Percentiles rank a stretch among this genome's conserved stretches.
These are phyloP conservation scores for Pythium apleroticum DNA, from an alignment of 352 stramenopile species.

Conservation along the genomic window DNA sequence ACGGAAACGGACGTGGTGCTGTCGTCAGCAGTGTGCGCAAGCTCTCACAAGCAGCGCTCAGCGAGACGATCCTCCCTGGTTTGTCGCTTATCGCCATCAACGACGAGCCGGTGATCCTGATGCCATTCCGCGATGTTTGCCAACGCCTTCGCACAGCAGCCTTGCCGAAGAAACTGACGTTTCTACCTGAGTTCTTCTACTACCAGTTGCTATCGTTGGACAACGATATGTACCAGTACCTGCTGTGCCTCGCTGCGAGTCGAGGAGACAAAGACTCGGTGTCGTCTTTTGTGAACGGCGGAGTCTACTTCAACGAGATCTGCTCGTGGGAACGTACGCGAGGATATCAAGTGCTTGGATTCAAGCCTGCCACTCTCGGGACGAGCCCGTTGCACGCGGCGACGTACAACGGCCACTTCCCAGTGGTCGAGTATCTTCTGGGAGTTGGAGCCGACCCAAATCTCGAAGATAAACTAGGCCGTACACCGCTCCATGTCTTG, in stretches of 20 bases:
- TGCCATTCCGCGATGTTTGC: slow-evolving; percentile 80
- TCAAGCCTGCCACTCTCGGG: slow-evolving; percentile 55
- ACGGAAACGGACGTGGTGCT: slow-evolving; percentile 72
- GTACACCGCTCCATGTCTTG: slow-evolving; percentile 68
- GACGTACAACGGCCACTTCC: slow-evolving; percentile 48
- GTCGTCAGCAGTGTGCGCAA: slow-evolving; percentile 79
- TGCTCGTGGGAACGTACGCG: slow-evolving; percentile 71
- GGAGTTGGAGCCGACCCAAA: slow-evolving; percentile 50
- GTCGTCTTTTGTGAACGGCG: slow-evolving; percentile 48
- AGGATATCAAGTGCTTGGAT: slow-evolving; percentile 72
- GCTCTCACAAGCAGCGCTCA: slow-evolving; percentile 77
- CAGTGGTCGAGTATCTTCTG: slow-evolving; percentile 70
- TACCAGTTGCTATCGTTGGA: slow-evolving; percentile 80
- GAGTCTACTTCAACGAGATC: slow-evolving; percentile 61
- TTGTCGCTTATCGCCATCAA: slow-evolving; percentile 84
- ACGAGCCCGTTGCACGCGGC: slow-evolving; percentile 67
- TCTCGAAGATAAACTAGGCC: slow-evolving; percentile 54
- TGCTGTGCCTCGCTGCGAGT: slow-evolving; percentile 65
- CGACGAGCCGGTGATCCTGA: slow-evolving; percentile 73
- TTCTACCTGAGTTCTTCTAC: slow-evolving; percentile 86
- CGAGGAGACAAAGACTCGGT: slow-evolving; percentile 74
- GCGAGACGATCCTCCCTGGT: slow-evolving; percentile 60
- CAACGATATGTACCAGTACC: slow-evolving; percentile 77
- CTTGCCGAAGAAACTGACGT: slow-evolving; percentile 79
- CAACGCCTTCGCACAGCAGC: slow-evolving; percentile 53